Evolutionary conservation across 75 land plant species (phyloP).

Genomic region (Cryptomeria japonica): DNA sequence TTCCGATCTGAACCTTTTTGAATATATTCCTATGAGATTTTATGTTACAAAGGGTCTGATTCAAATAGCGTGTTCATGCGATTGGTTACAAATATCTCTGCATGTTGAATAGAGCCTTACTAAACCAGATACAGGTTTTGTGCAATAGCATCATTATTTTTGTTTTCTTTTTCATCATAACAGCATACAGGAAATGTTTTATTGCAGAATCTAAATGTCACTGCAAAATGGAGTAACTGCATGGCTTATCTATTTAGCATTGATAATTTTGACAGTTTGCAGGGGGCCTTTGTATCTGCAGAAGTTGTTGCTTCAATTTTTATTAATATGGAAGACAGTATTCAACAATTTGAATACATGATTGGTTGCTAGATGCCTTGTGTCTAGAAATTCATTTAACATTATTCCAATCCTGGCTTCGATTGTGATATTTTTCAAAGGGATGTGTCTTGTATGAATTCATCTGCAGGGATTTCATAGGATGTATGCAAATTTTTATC

Average conservation of each 20-base stretch:
- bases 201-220: not conserved
- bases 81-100: not conserved
- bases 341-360: not conserved
- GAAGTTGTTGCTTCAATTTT: not conserved
- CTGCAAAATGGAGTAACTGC: not conserved
- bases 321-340: not conserved
- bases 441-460: not conserved
- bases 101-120: not conserved
- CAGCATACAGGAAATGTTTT: not conserved
- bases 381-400: not conserved
- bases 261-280: not conserved
- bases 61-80: not conserved
- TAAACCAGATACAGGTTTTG: not conserved
- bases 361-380: not conserved
- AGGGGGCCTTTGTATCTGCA: not conserved
- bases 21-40: not conserved
- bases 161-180: not conserved
- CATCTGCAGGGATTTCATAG: not conserved
- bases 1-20: not conserved
- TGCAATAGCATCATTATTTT: not conserved
- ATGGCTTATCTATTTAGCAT: not conserved
- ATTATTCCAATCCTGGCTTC: not conserved
- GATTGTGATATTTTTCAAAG: conserved; percentile 1
- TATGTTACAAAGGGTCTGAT: not conserved
- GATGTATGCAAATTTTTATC: not conserved